Evolutionary conservation across 2,329 filamentous ascomycete genomes (phyloP), one percentile per base, ranked within the genome.

Genomic region (Blastomyces percursus): DNA sequence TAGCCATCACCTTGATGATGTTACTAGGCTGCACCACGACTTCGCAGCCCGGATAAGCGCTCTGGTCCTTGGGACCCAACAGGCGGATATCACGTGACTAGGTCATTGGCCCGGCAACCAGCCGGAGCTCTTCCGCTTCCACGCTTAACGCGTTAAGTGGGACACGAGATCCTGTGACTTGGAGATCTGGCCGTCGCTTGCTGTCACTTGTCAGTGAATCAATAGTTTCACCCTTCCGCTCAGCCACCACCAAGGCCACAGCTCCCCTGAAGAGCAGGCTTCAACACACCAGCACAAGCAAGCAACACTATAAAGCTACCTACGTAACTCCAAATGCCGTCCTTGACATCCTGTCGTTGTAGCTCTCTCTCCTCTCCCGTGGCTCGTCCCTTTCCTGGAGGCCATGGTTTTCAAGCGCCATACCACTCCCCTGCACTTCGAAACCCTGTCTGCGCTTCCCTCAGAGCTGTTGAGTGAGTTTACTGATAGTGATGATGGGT

Each of bases 401-500:
- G 12, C 46, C 44, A 67, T 66, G 65, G 46, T 55, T 56, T 56
- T 51, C n/a, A 57, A 21, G 65, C 72, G 69, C 65, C 66, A 71
- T 51, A 64, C 66, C 59, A 71, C 54, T 57, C 51, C 74, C 42
- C 65, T 76, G 56, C 69, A 68, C 24, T 70, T 77, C 59, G 76
- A 78, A 69, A 69, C 71, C 44, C 59, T 71, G 35, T 62, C 70
- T 9, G 60, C 68, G 11, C 58, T 66, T 3, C 68, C 72, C 5
- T 61, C 69, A 52, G 71, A 74, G 8, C 51, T 35, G 7, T 24
- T 63, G 16, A 40, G 66, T 14, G 69, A 71, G 62, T 65, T 60
- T 9, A 70, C 66, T 11, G 74, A 69, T 42, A 78, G 76, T 7
- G 77, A 79, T 48, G 75, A 76, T 62, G 75, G 77, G 35, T 59